phyloP scores from a whole-genome alignment of 345 rosid genomes.

The Noccaea bulbosa region DNA sequence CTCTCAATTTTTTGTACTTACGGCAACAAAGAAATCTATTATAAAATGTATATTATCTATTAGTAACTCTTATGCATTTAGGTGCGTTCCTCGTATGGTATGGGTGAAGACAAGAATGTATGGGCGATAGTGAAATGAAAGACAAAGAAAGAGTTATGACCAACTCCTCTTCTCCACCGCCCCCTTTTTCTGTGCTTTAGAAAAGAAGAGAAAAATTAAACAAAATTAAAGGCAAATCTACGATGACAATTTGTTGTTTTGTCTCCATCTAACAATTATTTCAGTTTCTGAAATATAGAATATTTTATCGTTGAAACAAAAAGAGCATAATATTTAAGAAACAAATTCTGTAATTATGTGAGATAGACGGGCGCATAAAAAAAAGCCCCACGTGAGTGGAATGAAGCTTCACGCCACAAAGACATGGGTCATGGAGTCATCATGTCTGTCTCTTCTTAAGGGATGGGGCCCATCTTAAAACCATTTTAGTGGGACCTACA shows the following conservation, averaged over 20 bases:
- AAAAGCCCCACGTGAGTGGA: conserved; percentile 26
- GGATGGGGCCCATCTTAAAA: conserved; percentile 8
- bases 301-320: no score
- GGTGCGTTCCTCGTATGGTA: conserved; percentile 15
- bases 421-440: conserved; percentile 34
- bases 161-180: conserved; percentile 24
- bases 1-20: no score
- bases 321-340: no score
- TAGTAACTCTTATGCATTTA: not conserved
- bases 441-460: not conserved
- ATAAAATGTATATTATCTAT: not conserved
- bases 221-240: conserved; percentile 14
- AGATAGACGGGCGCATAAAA: conserved; percentile 10
- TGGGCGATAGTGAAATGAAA: conserved; percentile 44
- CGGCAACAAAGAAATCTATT: no score
- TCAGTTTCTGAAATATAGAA: no score
- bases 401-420: conserved; percentile 34
- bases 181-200: conserved; percentile 11
- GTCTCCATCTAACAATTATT: no score
- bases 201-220: not conserved
- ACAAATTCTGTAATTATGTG: not conserved
- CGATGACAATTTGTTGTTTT: not conserved
- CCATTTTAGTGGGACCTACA: conserved; percentile 3
- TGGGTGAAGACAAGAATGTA: conserved; percentile 36
- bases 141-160: conserved; percentile 14